Evolutionary conservation across 176 grass and related monocot species (phyloP).

Genomic region (Chrysopogon serrulatus): DNA sequence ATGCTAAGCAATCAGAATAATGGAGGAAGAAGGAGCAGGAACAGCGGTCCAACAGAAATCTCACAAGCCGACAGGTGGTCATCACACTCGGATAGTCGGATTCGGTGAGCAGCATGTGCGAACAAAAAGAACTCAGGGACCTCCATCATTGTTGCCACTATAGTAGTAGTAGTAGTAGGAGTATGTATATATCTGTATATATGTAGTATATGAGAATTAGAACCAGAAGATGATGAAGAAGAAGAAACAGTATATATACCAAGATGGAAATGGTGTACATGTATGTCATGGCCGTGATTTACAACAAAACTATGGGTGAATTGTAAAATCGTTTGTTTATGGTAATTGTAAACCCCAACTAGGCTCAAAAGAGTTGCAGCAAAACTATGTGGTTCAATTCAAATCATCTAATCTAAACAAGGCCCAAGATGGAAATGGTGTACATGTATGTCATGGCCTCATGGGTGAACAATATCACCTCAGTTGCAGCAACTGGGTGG

Average conservation of each 20-base stretch:
- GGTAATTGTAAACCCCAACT: too few species aligned
- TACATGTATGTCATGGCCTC: neutral
- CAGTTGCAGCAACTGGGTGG: slow-evolving; percentile 44
- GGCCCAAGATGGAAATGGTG: neutral
- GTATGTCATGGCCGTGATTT: too few species aligned
- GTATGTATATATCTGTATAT: too few species aligned
- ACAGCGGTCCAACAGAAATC: slow-evolving; percentile 32
- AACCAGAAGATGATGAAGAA: neutral
- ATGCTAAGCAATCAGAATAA: slow-evolving; percentile 18
- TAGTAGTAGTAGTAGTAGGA: neutral
- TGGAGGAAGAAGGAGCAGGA: neutral
- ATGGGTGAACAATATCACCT: slow-evolving; percentile 11
- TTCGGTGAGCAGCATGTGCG: neutral
- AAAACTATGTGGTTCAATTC: too few species aligned
- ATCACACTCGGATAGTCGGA: neutral
- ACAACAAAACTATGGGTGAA: too few species aligned
- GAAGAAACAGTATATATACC: neutral
- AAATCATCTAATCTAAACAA: too few species aligned
- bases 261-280: neutral
- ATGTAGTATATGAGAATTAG: neutral
- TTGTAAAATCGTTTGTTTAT: too few species aligned
- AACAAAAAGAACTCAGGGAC: neutral
- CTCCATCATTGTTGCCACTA: neutral
- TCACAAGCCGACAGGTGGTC: neutral
- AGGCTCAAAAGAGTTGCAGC: too few species aligned